These are phyloP conservation scores for Alternaria novae-zelandiae DNA, from an alignment of 2,329 filamentous ascomycete genomes.

Conservation along the genomic window DNA sequence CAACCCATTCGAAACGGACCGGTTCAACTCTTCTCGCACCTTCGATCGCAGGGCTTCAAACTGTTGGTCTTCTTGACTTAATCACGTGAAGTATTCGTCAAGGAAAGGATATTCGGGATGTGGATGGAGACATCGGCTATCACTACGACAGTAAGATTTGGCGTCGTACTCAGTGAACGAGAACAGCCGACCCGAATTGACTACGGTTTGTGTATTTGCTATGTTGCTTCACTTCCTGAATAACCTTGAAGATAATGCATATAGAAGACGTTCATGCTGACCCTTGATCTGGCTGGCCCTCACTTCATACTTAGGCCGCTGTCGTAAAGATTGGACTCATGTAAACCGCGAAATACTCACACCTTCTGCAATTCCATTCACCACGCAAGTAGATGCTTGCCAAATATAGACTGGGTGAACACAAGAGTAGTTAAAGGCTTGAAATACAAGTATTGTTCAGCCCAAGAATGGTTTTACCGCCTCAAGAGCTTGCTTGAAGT, in stretches of 20 bases:
- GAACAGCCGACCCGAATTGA: not conserved
- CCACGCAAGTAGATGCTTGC: not conserved
- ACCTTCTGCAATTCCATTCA: not conserved
- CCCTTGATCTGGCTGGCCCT: not conserved
- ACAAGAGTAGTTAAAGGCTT: not conserved
- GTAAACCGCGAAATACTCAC: not conserved
- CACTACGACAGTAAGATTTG: not conserved
- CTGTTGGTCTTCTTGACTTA: not conserved
- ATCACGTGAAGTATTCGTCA: not conserved
- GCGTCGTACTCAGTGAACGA: not conserved
- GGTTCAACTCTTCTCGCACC: not conserved
- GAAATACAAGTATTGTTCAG: not conserved
- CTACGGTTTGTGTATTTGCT: not conserved
- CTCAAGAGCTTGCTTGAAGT: constrained; percentile 4
- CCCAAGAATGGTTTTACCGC: constrained; percentile 1
- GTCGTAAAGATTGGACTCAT: no score
- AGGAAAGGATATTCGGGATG: not conserved
- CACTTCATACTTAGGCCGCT: not conserved
- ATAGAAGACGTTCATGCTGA: not conserved
- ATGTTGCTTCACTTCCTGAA: not conserved
- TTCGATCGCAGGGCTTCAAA: not conserved
- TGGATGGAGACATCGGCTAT: not conserved
- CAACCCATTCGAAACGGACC: not conserved
- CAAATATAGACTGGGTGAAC: not conserved
- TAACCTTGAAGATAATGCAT: not conserved